Conservation (phyloP, 2,329 filamentous ascomycete species). For the Verruconis gallopava region DNA sequence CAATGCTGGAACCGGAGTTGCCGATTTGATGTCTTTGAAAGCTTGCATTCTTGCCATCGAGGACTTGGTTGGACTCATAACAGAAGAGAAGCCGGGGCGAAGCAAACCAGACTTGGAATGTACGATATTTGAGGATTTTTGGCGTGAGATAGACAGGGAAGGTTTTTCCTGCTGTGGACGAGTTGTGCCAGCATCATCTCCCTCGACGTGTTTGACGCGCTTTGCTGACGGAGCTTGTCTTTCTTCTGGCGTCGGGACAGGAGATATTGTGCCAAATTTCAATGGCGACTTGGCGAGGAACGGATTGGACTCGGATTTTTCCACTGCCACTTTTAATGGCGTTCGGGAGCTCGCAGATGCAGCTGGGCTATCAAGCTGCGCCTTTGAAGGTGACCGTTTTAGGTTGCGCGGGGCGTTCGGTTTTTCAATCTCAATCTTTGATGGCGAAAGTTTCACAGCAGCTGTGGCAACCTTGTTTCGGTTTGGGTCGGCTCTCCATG, state of each 20-base stretch:
- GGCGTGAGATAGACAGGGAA: slow-evolving; percentile 33
- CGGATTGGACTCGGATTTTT: background rate
- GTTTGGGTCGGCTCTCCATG: slow-evolving; percentile 50
- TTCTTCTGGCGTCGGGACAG: background rate
- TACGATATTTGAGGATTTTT: slow-evolving; percentile 29
- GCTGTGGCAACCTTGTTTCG: slow-evolving; percentile 33
- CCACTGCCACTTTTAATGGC: background rate
- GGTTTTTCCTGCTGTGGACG: slow-evolving; percentile 45
- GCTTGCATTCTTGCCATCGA: slow-evolving; percentile 51
- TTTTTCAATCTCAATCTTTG: slow-evolving; percentile 36
- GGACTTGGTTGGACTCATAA: slow-evolving; percentile 69
- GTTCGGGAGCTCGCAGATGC: background rate
- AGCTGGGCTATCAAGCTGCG: slow-evolving; percentile 49
- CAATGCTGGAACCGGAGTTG: slow-evolving; percentile 37
- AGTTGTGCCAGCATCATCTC: slow-evolving; percentile 56
- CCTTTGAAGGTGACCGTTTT: slow-evolving; percentile 46
- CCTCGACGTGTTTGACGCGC: slow-evolving; percentile 48
- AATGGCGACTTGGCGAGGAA: background rate
- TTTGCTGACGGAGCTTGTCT: slow-evolving; percentile 32
- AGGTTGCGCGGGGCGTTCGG: slow-evolving; percentile 26
- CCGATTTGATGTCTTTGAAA: slow-evolving; percentile 32
- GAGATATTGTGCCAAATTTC: background rate
- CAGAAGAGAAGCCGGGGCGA: slow-evolving; percentile 37
- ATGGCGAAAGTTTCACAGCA: slow-evolving; percentile 25
- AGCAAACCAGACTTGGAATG: slow-evolving; percentile 30